Conservation (phyloP, 2,329 filamentous ascomycete genomes). For the Lojkania enalia region DNA sequence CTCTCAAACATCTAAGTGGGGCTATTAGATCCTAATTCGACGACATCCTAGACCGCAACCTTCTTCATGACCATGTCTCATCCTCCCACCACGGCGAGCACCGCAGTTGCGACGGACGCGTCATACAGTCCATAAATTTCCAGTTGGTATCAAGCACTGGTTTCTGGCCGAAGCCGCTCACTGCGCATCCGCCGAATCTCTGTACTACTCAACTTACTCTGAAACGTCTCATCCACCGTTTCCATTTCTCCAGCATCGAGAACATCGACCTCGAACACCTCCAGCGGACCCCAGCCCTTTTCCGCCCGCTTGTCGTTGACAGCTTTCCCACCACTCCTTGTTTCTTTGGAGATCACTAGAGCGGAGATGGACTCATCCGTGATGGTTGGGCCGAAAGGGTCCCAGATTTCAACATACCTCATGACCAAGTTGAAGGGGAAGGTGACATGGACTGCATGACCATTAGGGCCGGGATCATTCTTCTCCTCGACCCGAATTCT, state of each 20-base stretch:
- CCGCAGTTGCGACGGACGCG: constrained; percentile 10
- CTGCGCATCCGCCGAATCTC: constrained; percentile 63
- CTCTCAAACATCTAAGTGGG: constrained; percentile 19
- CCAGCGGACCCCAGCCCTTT: constrained; percentile 74
- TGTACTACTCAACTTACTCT: constrained; percentile 88
- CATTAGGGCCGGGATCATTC: constrained; percentile 52
- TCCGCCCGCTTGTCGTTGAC: constrained; percentile 82
- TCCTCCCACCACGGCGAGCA: constrained; percentile 12
- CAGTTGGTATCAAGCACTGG: constrained; percentile 24
- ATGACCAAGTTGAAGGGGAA: constrained; percentile 68
- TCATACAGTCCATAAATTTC: constrained; percentile 4
- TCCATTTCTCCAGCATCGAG: constrained; percentile 67
- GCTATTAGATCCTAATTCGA: constrained; percentile 14
- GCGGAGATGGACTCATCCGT: constrained; percentile 77
- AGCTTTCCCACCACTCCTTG: constrained; percentile 76
- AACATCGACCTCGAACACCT: constrained; percentile 88
- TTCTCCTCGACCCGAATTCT: constrained; percentile 51
- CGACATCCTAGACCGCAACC: constrained; percentile 10
- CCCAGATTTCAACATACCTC: constrained; percentile 81
- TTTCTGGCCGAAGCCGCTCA: constrained; percentile 29
- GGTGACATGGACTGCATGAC: constrained; percentile 58
- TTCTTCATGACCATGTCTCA: constrained; percentile 17
- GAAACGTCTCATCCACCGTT: constrained; percentile 63
- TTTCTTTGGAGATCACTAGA: constrained; percentile 87
- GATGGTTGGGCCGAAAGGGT: constrained; percentile 88